Base-by-base conservation (phyloP, 345 rosid genomes). In the Salix purpurea region DNA sequence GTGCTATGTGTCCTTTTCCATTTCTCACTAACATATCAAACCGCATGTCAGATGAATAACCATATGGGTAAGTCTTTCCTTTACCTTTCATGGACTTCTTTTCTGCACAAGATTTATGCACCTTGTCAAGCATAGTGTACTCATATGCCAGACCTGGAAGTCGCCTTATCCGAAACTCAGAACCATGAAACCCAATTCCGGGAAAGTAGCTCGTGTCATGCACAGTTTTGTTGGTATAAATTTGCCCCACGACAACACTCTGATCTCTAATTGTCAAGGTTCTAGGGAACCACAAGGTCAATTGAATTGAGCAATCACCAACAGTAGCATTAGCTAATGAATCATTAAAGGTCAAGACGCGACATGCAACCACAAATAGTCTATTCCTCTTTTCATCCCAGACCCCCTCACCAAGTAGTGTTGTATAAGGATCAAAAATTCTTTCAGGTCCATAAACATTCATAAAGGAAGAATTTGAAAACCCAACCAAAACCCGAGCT, bases 361-460 rank as follows among this genome's bases (percentile, higher is more conserved):
- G 83, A 74, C 99, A 95, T 2, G 87, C 95, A 50, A 88, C 85
- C 52, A 88, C 90, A 76, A 90, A 87, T 68, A 91, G 78, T 72
- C 78, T 85, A 78, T 88, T 84, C 85, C 74, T 87, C 86, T 85
- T 82, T 36, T 77, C 85, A 84, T 90, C 88, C 99, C 99, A 93
- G 64, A 78, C 74, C 76, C 94, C 97, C 88, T 93, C 99, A 1
- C 90, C 94, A 32, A 95, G 75, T 79, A 93, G 77, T 75, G 64
- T 73, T 48, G 21, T 72, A 64, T 76, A 64, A 28, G 84, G 84
- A 73, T 81, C 58, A 64, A 81, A 76, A 16, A 84, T 78, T n/a
- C 80, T 83, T 36, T 80, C 86, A 39, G 91, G 96, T 84, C 86
- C 86, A 76, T 30, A 37, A 18, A 66, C 75, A 76, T 46, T 46